phyloP scores from a whole-genome alignment of 495 filamentous ascomycete genomes.

The Xylaria intraflava region DNA sequence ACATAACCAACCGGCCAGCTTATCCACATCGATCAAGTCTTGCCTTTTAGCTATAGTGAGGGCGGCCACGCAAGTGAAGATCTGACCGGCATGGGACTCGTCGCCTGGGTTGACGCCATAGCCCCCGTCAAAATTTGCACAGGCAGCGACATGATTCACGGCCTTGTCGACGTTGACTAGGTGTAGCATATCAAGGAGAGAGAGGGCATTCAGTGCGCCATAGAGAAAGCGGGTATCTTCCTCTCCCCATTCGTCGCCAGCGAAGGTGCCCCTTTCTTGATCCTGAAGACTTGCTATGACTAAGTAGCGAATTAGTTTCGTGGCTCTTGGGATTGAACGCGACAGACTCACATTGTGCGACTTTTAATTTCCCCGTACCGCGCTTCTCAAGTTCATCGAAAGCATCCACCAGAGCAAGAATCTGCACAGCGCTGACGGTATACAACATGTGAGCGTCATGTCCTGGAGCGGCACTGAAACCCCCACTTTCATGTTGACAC shows the following conservation, averaged over 20 bases:
- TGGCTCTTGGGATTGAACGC: neutral
- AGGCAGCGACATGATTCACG: slow-evolving; percentile 67
- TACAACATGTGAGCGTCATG: slow-evolving; percentile 95
- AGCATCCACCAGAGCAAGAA: slow-evolving; percentile 76
- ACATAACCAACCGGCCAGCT: slow-evolving; percentile 82
- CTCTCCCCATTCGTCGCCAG: slow-evolving; percentile 94
- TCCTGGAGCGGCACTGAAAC: slow-evolving; percentile 87
- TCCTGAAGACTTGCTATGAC: slow-evolving; percentile 81
- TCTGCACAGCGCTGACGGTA: slow-evolving; percentile 88
- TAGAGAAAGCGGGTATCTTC: slow-evolving; percentile 91
- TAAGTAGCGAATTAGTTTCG: slow-evolving; percentile 25
- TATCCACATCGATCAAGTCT: slow-evolving; percentile 76
- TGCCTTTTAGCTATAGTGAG: slow-evolving; percentile 74
- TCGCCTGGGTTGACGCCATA: slow-evolving; percentile 85
- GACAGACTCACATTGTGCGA: slow-evolving; percentile 58
- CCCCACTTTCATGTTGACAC: slow-evolving; percentile 79
- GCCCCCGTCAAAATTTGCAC: slow-evolving; percentile 87
- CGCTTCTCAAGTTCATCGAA: slow-evolving; percentile 70
- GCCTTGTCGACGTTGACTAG: slow-evolving; percentile 73
- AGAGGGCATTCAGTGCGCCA: slow-evolving; percentile 78
- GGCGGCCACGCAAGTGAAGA: slow-evolving; percentile 90
- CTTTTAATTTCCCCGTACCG: slow-evolving; percentile 64
- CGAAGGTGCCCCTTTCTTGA: slow-evolving; percentile 72
- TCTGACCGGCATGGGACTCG: slow-evolving; percentile 87
- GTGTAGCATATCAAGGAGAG: slow-evolving; percentile 63